Conservation (phyloP, 192 early-diverging fungal species). For the Coemansia sp. region DNA sequence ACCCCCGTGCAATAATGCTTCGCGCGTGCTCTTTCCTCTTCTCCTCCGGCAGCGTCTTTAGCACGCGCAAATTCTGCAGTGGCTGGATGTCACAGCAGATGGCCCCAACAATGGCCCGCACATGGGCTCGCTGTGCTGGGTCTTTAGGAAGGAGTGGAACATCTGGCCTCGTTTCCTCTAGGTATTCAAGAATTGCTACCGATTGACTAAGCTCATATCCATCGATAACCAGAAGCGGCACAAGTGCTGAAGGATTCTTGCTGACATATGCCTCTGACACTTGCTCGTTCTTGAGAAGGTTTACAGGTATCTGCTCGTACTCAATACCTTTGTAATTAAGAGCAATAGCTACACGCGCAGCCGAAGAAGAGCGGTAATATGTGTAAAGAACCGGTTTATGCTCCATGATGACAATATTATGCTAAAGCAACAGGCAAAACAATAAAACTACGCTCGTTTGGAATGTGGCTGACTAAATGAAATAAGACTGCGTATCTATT, state of each 20-base stretch:
- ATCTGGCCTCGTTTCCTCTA: slow-evolving; percentile 76
- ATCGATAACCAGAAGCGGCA: slow-evolving; percentile 68
- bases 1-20: slow-evolving; percentile 61
- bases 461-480: background rate
- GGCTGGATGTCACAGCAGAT: slow-evolving; percentile 88
- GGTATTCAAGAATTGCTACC: slow-evolving; percentile 80
- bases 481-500: background rate
- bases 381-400: slow-evolving; percentile 61
- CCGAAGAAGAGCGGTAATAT: slow-evolving; percentile 76
- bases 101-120: slow-evolving; percentile 66
- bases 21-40: slow-evolving; percentile 42
- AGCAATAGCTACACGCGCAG: slow-evolving; percentile 74
- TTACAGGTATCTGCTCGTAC: slow-evolving; percentile 64
- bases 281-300: slow-evolving; percentile 78
- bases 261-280: slow-evolving; percentile 55
- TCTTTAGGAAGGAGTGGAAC: slow-evolving; percentile 73
- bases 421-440: background rate
- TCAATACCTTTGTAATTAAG: slow-evolving; percentile 74
- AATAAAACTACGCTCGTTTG: background rate
- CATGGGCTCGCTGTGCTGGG: slow-evolving; percentile 61
- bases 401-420: background rate
- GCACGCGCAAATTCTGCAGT: slow-evolving; percentile 76
- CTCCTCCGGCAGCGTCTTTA: slow-evolving; percentile 59
- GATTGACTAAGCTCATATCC: slow-evolving; percentile 64
- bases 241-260: slow-evolving; percentile 66